Base-by-base conservation (phyloP, 345 rosid species). In the Clarkia xantiana region DNA sequence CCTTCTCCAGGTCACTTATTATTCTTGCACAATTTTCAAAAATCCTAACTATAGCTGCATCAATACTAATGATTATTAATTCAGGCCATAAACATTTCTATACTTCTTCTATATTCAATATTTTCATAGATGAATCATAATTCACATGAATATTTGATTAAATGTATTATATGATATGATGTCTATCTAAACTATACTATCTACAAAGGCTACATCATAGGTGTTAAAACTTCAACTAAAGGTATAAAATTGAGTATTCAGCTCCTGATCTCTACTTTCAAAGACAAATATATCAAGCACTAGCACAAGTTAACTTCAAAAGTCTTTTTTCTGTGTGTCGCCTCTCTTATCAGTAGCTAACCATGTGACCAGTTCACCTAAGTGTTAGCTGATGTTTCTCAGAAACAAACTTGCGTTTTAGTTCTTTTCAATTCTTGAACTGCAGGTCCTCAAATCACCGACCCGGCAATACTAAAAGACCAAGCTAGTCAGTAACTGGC, bases 401-500 rank as follows among this genome's bases (percentile, higher is more conserved):
- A 18, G 13, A 19, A 20, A 7, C 3, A 18, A 47, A 10, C 18
- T 18, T 9, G 20, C 1, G 11, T 45, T 18, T 45, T 12, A 9
- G 22, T 16, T 45, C 15, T 45, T 22, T 42, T 34, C 2, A 40
- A 20, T 34, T 49, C n/a, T 18, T 20, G 38, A 20, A 13, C 45
- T 59, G 59, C 77, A 90, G 94, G 97, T 64, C 85, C 89, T 3
- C 80, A 69, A 55, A 57, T 84, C 41, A 81, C 72, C 1, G 83
- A 91, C 67, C 80, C 94, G 17, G 58, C 67, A 7, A 61, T 66
- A 42, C 60, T 91, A 39, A 91, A 81, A 70, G 60, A 60, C 39
- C 74, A 86, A 74, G 75, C 96, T 85, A 13, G 64, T 78, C 47
- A 62, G 45, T 36, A 72, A 67, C 53, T 85, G 95, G 84, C 89